phyloP scores from a whole-genome alignment of 495 filamentous ascomycete species.

The Daldinia childiae region DNA sequence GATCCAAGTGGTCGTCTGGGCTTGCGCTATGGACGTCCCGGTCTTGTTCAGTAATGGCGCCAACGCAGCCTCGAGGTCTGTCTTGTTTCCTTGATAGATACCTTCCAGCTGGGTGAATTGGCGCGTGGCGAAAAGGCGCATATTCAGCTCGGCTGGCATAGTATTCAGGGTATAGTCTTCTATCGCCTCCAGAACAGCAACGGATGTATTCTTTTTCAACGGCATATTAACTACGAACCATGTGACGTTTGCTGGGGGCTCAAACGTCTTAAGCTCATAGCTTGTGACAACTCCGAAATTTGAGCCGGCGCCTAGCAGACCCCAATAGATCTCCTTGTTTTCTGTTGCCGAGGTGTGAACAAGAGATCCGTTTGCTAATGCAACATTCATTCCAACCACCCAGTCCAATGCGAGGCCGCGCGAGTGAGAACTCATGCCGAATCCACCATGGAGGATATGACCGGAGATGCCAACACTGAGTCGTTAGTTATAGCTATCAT shows the following conservation, averaged over 20 bases:
- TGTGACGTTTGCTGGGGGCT: slow-evolving; percentile 53
- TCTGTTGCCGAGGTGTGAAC: slow-evolving; percentile 52
- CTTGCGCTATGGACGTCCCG: slow-evolving; percentile 44
- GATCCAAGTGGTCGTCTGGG: slow-evolving; percentile 54
- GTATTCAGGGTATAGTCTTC: slow-evolving; percentile 51
- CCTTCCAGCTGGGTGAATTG: slow-evolving; percentile 55
- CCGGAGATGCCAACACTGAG: slow-evolving; percentile 56
- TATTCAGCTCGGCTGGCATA: slow-evolving; percentile 57
- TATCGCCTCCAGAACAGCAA: slow-evolving; percentile 48
- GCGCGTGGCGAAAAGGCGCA: slow-evolving; percentile 54
- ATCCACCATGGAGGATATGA: slow-evolving; percentile 57
- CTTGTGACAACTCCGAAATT: slow-evolving; percentile 55
- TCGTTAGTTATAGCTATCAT: slow-evolving; percentile 16
- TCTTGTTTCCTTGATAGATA: slow-evolving; percentile 52
- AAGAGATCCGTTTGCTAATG: slow-evolving; percentile 55
- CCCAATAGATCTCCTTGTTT: slow-evolving; percentile 58
- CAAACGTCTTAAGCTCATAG: slow-evolving; percentile 57
- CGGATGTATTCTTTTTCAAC: slow-evolving; percentile 49
- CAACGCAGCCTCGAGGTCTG: slow-evolving; percentile 48
- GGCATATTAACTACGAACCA: slow-evolving; percentile 51
- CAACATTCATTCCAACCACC: slow-evolving; percentile 53
- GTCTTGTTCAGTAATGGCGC: slow-evolving; percentile 51
- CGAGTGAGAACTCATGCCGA: slow-evolving; percentile 58
- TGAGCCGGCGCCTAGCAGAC: slow-evolving; percentile 54
- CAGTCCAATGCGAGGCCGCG: slow-evolving; percentile 57